Percentiles rank a stretch among this genome's conserved stretches.
Conservation (phyloP, 176 grass and related monocot genomes). For the Pontederia paniculata region DNA sequence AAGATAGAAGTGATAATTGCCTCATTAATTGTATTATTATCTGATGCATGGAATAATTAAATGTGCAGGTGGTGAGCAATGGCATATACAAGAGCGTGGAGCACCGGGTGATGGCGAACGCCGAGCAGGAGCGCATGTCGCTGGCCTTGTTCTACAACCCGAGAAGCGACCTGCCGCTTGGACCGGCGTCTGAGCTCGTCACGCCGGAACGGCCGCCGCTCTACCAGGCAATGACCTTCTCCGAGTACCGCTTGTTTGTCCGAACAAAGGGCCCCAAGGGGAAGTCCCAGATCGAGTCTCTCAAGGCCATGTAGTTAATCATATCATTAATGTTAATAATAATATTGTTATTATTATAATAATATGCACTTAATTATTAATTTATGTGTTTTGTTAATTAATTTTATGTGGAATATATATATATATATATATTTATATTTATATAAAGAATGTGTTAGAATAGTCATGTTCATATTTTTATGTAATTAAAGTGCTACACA, state of each 20-base stretch:
- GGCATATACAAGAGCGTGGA: conserved; percentile 59
- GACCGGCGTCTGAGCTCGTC: conserved; percentile 38
- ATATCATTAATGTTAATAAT: too few species aligned
- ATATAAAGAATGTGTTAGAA: too few species aligned
- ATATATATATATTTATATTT: too few species aligned
- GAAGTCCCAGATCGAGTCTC: conserved; percentile 56
- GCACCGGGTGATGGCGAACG: conserved; percentile 59
- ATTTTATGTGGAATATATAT: too few species aligned
- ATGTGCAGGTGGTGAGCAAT: conserved; percentile 74
- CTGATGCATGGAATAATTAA: not conserved
- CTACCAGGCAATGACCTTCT: conserved; percentile 65
- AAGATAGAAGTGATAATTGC: too few species aligned
- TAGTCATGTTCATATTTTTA: too few species aligned
- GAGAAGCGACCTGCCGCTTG: conserved; percentile 34
- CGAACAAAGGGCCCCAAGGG: conserved; percentile 57
- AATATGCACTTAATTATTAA: too few species aligned
- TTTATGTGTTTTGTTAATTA: too few species aligned
- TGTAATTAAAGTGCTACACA: too few species aligned
- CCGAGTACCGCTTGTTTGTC: conserved; percentile 49
- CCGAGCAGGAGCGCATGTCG: conserved; percentile 52
- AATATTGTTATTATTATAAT: too few species aligned
- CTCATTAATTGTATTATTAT: too few species aligned
- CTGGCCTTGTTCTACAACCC: conserved; percentile 92
- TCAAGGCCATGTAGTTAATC: conserved; percentile 21
- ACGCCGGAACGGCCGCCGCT: conserved; percentile 34